These are phyloP conservation scores for Colletotrichum euphorbiae DNA, from an alignment of 2,329 filamentous ascomycete genomes.

Conservation along the genomic window DNA sequence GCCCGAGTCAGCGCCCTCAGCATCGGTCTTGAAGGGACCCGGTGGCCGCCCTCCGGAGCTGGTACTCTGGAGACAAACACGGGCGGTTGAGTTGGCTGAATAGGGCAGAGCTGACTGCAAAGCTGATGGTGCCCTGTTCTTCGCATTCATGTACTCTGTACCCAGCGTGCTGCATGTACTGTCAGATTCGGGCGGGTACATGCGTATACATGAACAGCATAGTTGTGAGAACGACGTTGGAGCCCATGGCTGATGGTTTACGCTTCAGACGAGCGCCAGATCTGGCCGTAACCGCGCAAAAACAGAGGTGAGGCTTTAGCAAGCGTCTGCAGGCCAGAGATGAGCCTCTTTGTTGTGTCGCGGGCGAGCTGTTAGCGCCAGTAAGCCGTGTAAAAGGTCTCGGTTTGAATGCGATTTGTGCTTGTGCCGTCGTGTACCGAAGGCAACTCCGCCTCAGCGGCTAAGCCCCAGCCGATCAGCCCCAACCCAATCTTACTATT, in stretches of 20 bases:
- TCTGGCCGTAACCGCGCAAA: constrained; percentile 28
- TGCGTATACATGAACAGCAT: background rate
- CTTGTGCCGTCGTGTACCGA: constrained; percentile 5
- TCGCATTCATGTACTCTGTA: constrained; percentile 1
- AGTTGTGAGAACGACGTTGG: background rate
- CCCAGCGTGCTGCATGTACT: background rate
- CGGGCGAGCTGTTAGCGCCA: constrained; percentile 1
- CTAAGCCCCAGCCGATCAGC: constrained; percentile 40
- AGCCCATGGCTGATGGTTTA: constrained; percentile 28
- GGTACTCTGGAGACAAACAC: constrained; percentile 15
- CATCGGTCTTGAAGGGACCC: constrained; percentile 18
- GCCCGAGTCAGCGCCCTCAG: constrained; percentile 20
- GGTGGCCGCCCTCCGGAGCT: constrained; percentile 19
- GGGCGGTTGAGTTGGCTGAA: constrained; percentile 3
- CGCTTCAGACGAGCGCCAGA: constrained; percentile 5
- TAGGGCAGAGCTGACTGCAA: constrained; percentile 16
- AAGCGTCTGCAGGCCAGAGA: constrained; percentile 1
- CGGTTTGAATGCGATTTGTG: constrained; percentile 2
- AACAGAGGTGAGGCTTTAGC: background rate
- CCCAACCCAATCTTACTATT: constrained; percentile 41
- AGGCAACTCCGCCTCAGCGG: constrained; percentile 37
- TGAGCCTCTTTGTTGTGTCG: constrained; percentile 13
- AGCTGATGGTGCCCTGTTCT: constrained; percentile 9
- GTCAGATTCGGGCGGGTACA: constrained; percentile 8
- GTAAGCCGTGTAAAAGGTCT: constrained; percentile 3